Evolutionary conservation across 176 grass and related monocot species (phyloP), one percentile per base, ranked within the genome.

Genomic region (Oryza glaberrima): DNA sequence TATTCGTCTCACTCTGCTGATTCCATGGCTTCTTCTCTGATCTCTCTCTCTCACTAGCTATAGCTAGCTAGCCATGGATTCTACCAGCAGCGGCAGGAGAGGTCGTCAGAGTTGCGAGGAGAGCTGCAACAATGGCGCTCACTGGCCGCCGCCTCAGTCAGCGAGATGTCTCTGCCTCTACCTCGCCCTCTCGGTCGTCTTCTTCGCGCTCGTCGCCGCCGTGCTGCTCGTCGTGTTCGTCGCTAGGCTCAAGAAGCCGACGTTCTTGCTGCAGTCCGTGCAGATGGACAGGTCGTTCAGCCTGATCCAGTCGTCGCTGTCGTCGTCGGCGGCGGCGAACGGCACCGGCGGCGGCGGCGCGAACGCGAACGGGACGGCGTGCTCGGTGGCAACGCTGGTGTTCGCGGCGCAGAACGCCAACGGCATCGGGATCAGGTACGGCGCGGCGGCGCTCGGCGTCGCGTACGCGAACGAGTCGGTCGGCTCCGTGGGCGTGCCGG

Each of bases 381-480:
- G 88, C 61, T 67, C 91, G 28, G 93, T 95, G 38, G 91, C 85
- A 69, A 86, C 89, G 9, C 84, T 98, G 70, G 17, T 90, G 67
- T 90, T 98, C 78, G 83, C 67, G 16, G 88, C 91, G 65, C 81
- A 87, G 67, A 98, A 94, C 85, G 89, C 68, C 34, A 98, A 98
- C 77, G 76, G 81, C 73, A 38, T 98, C 91, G 96, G 91, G 77
- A 94, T 98, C 68, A 88, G 83, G 77, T 98, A 94, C 70, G 72
- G 91, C 70, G 85, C 83, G 40, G 45, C 96, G 3, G 81, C 68
- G 34, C 96, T 98, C 19, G 82, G 76, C 25, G 82, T 98, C 67
- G 54, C 81, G n/a, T 98, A 86, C 73, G 85, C 76, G 32, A 83
- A 85, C 80, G 92, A 87, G 69, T 46, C 89, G 4, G 83, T 95